Evolutionary conservation across 2,329 filamentous ascomycete species (phyloP), one percentile per base, ranked within the genome.

Genomic region (Colletotrichum trifolii): DNA sequence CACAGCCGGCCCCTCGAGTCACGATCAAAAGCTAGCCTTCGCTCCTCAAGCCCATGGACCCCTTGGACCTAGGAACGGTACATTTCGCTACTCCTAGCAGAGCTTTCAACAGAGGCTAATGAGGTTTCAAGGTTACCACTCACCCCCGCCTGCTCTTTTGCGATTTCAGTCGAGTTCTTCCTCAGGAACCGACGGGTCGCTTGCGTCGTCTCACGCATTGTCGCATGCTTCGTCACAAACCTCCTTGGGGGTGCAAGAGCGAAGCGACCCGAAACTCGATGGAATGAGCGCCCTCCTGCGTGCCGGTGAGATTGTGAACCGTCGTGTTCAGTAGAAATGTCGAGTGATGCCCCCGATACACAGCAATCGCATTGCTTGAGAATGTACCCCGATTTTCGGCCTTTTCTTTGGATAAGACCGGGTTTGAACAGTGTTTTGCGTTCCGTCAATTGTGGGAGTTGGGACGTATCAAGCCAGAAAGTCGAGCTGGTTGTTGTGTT

Each of bases 271-370:
- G 13, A 64, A 57, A 4, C 74, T 88, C 17, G 86, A 89, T 66
- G 86, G 87, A 2, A 86, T 89, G 76, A 87, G 80, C 64, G 87
- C 87, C 7, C 75, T 89, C 10, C 73, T 89, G 2, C 81, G 80
- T 66, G 87, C 87, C 9, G 85, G 86, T 38, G 86, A 89, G 69
- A 85, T 89, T 66, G 84, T 89, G 43, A 83, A 84, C 62, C 80
- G 81, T 46, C 76, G 79, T 55, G 39, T 43, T 36, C 45, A 60
- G 13, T 40, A 9, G 38, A 11, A 33, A 13, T 11, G 12, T 6
- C 6, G 17, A 8, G 8, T 9, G 33, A 69, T n/a, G 42, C 11
- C n/a, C 34, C 35, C 11, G 35, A 38, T 17, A 6, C 2, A 8
- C 34, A 33, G 35, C 34, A 38, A 4, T 11, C n/a, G n/a, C 17